These are phyloP conservation scores for Zymoseptoria ardabiliae DNA, from an alignment of 2,329 filamentous ascomycete species.

Conservation along the genomic window DNA sequence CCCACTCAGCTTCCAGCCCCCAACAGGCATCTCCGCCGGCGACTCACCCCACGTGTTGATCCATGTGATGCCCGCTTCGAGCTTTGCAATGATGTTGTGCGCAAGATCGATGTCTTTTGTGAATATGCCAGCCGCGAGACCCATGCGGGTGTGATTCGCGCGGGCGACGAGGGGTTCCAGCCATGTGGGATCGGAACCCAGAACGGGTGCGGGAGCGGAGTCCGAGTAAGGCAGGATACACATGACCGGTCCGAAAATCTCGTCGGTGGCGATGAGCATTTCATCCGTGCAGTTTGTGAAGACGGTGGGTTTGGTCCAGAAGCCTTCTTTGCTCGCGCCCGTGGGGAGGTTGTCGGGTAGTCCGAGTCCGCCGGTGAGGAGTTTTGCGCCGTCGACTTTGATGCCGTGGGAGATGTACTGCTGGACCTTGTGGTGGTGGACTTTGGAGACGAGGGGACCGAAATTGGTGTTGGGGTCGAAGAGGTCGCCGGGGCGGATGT, in stretches of 20 bases:
- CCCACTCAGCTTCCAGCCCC: constrained; percentile 87
- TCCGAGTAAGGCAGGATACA: constrained; percentile 64
- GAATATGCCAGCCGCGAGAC: constrained; percentile 78
- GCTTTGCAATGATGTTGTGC: constrained; percentile 60
- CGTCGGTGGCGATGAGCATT: constrained; percentile 73
- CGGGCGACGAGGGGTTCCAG: constrained; percentile 62
- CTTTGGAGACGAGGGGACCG: constrained; percentile 69
- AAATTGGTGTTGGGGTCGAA: constrained; percentile 70
- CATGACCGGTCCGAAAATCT: constrained; percentile 88
- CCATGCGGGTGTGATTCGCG: constrained; percentile 70
- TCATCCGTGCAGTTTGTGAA: constrained; percentile 78
- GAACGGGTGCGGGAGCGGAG: not conserved
- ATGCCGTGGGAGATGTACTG: constrained; percentile 70
- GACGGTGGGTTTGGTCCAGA: constrained; percentile 75
- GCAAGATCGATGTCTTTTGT: constrained; percentile 66
- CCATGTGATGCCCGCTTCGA: constrained; percentile 86
- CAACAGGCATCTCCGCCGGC: constrained; percentile 85
- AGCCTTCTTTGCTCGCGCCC: constrained; percentile 51
- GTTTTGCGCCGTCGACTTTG: constrained; percentile 62
- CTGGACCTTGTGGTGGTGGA: constrained; percentile 71
- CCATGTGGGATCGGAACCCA: constrained; percentile 27
- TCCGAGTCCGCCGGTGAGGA: constrained; percentile 64
- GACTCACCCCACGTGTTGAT: constrained; percentile 91
- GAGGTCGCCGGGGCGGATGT: constrained; percentile 64
- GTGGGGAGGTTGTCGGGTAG: constrained; percentile 45